Evolutionary conservation across 2,329 filamentous ascomycete genomes (phyloP).

Genomic region (Aureobasidium sp.): DNA sequence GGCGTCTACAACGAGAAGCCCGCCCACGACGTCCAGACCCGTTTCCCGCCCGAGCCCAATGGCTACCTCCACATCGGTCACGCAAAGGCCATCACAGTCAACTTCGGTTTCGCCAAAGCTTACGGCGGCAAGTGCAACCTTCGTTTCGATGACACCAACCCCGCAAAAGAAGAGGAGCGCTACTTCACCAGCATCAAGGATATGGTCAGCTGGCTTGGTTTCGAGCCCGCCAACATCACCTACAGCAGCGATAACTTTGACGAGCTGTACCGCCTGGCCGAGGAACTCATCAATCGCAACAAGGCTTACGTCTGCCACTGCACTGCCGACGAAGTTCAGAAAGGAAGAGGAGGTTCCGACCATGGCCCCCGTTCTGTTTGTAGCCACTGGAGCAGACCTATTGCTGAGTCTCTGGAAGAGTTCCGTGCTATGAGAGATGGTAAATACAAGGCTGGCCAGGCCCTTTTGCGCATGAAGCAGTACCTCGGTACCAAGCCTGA

Average conservation of each 20-base stretch:
- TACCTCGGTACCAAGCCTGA: constrained; percentile 49
- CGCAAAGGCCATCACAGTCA: constrained; percentile 90
- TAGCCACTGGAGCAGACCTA: constrained; percentile 65
- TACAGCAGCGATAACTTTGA: constrained; percentile 90
- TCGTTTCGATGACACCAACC: constrained; percentile 92
- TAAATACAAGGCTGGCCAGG: constrained; percentile 77
- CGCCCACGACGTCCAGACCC: constrained; percentile 39
- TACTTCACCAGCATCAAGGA: constrained; percentile 88
- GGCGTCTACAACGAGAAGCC: constrained; percentile 46
- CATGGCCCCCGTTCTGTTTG: constrained; percentile 69
- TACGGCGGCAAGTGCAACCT: constrained; percentile 72
- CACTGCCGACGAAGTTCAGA: constrained; percentile 73
- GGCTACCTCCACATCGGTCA: constrained; percentile 92
- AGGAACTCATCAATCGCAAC: constrained; percentile 68
- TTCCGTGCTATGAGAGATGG: constrained; percentile 89
- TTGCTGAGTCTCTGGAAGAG: constrained; percentile 70
- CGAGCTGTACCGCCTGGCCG: constrained; percentile 77
- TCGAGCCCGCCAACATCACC: constrained; percentile 71
- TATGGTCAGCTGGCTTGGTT: constrained; percentile 79
- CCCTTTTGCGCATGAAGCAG: constrained; percentile 90
- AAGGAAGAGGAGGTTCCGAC: constrained; percentile 72
- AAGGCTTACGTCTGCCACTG: constrained; percentile 82
- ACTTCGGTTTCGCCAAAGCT: constrained; percentile 87
- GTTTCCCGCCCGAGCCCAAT: constrained; percentile 62
- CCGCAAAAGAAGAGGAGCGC: constrained; percentile 81